A percentile compares a stretch with the other conserved stretches of the same genome.
These are phyloP conservation scores for Scleromitrula shiraiana DNA, from an alignment of 2,329 filamentous ascomycete genomes.

Conservation along the genomic window DNA sequence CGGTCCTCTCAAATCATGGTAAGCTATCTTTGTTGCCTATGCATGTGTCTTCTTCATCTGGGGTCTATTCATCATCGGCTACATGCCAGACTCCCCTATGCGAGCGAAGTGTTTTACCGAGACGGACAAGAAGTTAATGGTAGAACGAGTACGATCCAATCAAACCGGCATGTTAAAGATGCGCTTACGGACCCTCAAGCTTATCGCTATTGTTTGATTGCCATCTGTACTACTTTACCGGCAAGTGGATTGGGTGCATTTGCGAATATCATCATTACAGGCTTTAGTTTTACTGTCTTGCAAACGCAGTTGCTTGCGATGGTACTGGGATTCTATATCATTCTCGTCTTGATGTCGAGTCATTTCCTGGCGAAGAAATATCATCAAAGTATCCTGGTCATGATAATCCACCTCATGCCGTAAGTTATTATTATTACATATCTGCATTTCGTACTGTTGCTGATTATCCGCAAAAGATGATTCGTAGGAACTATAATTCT, in stretches of 20 bases:
- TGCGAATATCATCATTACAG: constrained; percentile 64
- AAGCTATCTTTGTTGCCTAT: constrained; percentile 45
- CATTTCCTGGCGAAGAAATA: constrained; percentile 62
- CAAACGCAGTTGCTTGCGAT: constrained; percentile 68
- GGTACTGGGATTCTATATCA: constrained; percentile 68
- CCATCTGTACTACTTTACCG: constrained; percentile 64
- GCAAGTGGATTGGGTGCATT: constrained; percentile 67
- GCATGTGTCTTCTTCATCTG: constrained; percentile 37
- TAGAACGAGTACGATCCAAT: constrained; percentile 48
- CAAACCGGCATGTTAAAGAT: constrained; percentile 49
- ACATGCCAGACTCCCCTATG: constrained; percentile 45
- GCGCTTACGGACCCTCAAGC: constrained; percentile 54
- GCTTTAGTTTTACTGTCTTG: constrained; percentile 56
- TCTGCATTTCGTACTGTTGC: no score
- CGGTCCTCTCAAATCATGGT: constrained; percentile 50
- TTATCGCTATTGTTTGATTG: constrained; percentile 57
- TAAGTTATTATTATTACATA: constrained; percentile 34
- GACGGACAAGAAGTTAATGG: constrained; percentile 37
- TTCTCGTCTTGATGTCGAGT: constrained; percentile 58
- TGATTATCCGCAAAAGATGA: constrained; percentile 39
- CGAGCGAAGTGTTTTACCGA: constrained; percentile 36
- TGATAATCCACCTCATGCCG: constrained; percentile 59
- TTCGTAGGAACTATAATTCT: constrained; percentile 65
- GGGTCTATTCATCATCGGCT: constrained; percentile 34
- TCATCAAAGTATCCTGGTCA: constrained; percentile 59